These are phyloP conservation scores for Agarophyton chilense DNA, from an alignment of 23 red algal genomes.

Conservation along the genomic window DNA sequence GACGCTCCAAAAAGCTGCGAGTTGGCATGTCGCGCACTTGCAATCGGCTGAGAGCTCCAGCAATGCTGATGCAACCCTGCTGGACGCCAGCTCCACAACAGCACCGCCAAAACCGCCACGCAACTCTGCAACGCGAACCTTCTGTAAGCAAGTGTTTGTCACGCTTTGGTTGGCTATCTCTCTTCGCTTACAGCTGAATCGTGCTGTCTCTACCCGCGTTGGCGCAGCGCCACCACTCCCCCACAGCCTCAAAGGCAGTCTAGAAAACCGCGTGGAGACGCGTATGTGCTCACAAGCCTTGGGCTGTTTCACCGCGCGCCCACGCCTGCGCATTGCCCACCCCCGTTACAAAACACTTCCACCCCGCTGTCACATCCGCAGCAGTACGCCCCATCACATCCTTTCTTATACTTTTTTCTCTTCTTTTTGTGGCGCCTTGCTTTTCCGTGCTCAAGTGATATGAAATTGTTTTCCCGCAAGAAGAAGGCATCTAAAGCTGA, in stretches of 20 bases:
- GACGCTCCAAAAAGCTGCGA: too few relatives aligned
- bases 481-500: conserved; percentile 9
- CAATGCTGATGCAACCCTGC: background rate
- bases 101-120: background rate
- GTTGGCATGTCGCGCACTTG: too few relatives aligned
- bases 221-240: background rate
- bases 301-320: background rate
- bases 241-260: background rate
- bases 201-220: background rate
- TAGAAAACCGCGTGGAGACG: background rate
- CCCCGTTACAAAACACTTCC: background rate
- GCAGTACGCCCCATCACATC: too few relatives aligned
- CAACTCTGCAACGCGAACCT: background rate
- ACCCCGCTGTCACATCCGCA: too few relatives aligned
- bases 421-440: background rate
- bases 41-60: conserved; percentile 1
- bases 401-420: background rate
- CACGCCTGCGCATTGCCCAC: background rate
- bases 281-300: background rate
- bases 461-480: conserved; percentile 48
- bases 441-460: conserved; percentile 16
- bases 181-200: background rate
- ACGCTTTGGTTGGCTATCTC: background rate
- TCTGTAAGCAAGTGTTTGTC: background rate
- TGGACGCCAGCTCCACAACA: background rate